A percentile compares a stretch with the other conserved stretches of the same genome.
Evolutionary conservation across 805 yeast genomes (phyloP).

Genomic region (Kurtzmaniella cleridarum): DNA sequence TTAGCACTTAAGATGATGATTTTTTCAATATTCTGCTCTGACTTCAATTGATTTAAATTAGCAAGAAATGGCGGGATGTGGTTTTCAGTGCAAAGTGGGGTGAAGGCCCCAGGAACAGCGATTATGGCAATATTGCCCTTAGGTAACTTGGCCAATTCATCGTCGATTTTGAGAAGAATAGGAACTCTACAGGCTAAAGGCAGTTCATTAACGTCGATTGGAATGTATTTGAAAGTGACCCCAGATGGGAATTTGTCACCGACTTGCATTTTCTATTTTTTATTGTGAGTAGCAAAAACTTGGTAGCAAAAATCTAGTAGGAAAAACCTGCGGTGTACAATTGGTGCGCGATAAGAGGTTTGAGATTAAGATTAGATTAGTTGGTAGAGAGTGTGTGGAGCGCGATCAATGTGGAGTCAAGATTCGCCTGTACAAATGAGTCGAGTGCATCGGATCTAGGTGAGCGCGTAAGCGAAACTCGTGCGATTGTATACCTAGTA

Average conservation of each 20-base stretch:
- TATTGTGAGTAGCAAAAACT: no score
- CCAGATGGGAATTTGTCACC: conserved; percentile 32
- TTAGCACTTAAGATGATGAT: conserved; percentile 35
- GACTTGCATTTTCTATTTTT: conserved; percentile 11
- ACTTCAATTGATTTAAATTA: conserved; percentile 23
- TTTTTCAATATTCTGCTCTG: conserved; percentile 23
- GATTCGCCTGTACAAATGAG: background rate
- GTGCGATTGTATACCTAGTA: no score
- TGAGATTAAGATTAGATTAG: background rate
- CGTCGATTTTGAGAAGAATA: conserved; percentile 27
- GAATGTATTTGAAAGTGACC: conserved; percentile 31
- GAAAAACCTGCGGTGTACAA: background rate
- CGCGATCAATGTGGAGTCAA: background rate
- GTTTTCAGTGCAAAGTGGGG: conserved; percentile 41
- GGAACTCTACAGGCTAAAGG: conserved; percentile 34
- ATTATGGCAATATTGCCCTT: conserved; percentile 27
- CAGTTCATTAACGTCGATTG: conserved; percentile 24
- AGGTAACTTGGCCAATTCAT: conserved; percentile 18
- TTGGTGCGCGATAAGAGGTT: background rate
- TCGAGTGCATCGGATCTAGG: no score
- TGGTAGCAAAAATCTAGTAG: background rate
- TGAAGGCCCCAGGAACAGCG: conserved; percentile 40
- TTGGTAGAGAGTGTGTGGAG: background rate
- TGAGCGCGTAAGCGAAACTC: no score
- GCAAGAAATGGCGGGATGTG: conserved; percentile 36